Percentiles rank a stretch among this genome's conserved stretches.
Evolutionary conservation across 768 basidiomycete species (phyloP).

Genomic region (Tricholoma saponaceum): DNA sequence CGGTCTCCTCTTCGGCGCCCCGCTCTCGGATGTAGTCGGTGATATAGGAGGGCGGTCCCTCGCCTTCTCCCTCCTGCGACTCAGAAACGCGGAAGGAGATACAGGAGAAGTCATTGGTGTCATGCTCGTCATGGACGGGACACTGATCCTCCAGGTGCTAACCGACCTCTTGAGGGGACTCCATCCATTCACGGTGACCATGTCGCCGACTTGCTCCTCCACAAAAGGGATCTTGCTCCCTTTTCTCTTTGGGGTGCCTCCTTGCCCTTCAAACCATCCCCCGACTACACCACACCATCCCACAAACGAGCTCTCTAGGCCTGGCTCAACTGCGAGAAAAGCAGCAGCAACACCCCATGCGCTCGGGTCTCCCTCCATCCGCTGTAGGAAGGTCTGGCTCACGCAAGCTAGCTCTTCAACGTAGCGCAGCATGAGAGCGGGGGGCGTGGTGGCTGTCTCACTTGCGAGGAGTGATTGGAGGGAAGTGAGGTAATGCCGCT

Average conservation of each 20-base stretch:
- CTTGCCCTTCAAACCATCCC: slow-evolving; percentile 28
- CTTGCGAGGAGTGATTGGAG: slow-evolving; percentile 13
- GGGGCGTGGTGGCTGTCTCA: slow-evolving; percentile 27
- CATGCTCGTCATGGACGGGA: slow-evolving; percentile 13
- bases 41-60: background rate
- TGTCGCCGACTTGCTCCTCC: background rate
- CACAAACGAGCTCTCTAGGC: slow-evolving; percentile 45
- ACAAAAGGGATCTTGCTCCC: background rate
- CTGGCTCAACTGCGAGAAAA: slow-evolving; percentile 43
- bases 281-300: slow-evolving; percentile 47
- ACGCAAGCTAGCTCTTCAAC: slow-evolving; percentile 36
- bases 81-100: slow-evolving; percentile 6
- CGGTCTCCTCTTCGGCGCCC: slow-evolving; percentile 15
- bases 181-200: background rate
- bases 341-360: slow-evolving; percentile 50
- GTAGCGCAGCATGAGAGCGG: slow-evolving; percentile 36
- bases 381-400: slow-evolving; percentile 34
- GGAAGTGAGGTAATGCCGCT: slow-evolving; percentile 13
- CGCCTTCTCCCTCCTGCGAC: slow-evolving; percentile 7
- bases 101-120: background rate
- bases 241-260: background rate
- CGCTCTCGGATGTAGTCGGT: background rate
- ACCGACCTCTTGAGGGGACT: slow-evolving; percentile 10
- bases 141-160: slow-evolving; percentile 22
- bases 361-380: slow-evolving; percentile 40